Base-by-base conservation (phyloP, 495 filamentous ascomycete genomes). In the Lasiosphaeria ovina region DNA sequence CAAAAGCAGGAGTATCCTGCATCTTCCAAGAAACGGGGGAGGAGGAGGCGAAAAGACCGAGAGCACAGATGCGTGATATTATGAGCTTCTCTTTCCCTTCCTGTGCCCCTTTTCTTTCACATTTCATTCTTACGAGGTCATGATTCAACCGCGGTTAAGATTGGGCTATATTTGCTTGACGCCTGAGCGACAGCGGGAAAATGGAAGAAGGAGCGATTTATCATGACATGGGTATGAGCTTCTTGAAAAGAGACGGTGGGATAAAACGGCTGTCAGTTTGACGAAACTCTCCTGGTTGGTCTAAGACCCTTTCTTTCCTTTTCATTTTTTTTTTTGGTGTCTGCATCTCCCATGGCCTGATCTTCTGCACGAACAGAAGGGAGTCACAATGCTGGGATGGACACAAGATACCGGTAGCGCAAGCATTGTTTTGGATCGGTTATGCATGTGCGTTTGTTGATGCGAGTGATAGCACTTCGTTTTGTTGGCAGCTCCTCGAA, bases 11-110 rank as follows among this genome's bases (percentile, higher is more conserved):
- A 69, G n/a, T 62, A 70, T 33, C 47, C 38, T 49, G 62, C 51
- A 11, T 53, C 57, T 5, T 55, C 56, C 40, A 71, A 54, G 59
- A 65, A 59, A 51, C 52, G 51, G 45, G 40, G 63, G 53, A 61
- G 63, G 49, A 69, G 54, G 38, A 72, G 57, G 44, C 61, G 63
- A 24, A 68, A 66, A 45, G 63, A 70, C 31, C 62, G 61, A 10
- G 58, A 61, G 12, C 55, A 58, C 10, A 62, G 58, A 48, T 73
- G 71, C 57, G 40, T 58, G 16, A 67, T 73, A 51, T 55, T 73
- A 16, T 73, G 61, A 67, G 8, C 16, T 35, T 4, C 54, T 9
- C 14, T 31, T 55, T 31, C 7, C 11, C 35, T 42, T 42, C 7
- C 14, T 47, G 14, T 10, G 55, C 42, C 42, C 6, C 35, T 16